Base-by-base conservation (phyloP, 1,139 yeast species). In the Nakaseomyces nivariensis region DNA sequence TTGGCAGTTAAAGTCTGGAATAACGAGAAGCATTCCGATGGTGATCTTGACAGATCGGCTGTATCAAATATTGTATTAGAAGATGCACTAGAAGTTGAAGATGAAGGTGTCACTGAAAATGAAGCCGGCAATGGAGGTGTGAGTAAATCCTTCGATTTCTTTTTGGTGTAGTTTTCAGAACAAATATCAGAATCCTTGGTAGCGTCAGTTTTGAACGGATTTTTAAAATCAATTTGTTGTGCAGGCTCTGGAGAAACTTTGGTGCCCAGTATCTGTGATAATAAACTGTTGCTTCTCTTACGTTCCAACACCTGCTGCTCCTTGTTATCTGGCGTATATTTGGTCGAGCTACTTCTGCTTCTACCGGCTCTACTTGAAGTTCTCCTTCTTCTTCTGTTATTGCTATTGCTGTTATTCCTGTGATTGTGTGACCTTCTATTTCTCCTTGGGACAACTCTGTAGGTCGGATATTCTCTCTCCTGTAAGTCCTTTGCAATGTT, bases 381-480 rank as follows among this genome's bases (percentile, higher is more conserved):
- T 9, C 44, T 27, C 7, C 44, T 41, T 25, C 34, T 27, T 58
- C 51, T 43, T 45, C 46, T n/a, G 47, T 46, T 31, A 43, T 10
- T 33, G 36, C 3, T 33, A 33, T n/a, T 33, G 36, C 36, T 33
- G 10, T 33, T 33, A n/a, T 33, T n/a, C n/a, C 10, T n/a, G n/a
- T 33, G 17, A 44, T 46, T 22, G 47, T 52, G n/a, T 63, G 29
- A 57, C 34, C 58, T 51, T 42, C 56, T 55, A 26, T 67, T 72
- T 57, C 90, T 72, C 57, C 89, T 70, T 4, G 94, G 94, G 8
- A 85, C 86, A 0, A 87, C 81, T 59, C 88, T 71, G 63, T 82
- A 84, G 26, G 71, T 71, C 1, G 94, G 92, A 62, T 79, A 62
- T 46, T 78, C 81, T 47, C 94, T 69, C 26, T 75, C 70, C 37